Conservation (phyloP, 495 filamentous ascomycete species). For the Collariella sp. region DNA sequence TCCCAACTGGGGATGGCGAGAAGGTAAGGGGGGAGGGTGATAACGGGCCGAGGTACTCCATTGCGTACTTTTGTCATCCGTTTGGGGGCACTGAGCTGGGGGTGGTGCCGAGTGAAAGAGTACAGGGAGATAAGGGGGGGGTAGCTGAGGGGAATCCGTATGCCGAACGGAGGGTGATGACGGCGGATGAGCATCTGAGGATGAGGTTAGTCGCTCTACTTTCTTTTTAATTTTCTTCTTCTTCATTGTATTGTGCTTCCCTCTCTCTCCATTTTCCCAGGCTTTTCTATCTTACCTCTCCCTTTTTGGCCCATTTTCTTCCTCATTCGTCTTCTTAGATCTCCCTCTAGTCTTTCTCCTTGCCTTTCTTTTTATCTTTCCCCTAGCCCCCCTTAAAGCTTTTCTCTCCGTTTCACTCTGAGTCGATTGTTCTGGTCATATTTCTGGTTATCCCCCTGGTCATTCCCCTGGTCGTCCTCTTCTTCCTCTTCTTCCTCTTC, state of each 20-base stretch:
- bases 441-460: too few relatives aligned
- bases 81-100: slow-evolving; percentile 59
- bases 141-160: slow-evolving; percentile 33
- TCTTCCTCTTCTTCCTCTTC: too few relatives aligned
- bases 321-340: not conserved
- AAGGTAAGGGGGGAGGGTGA: slow-evolving; percentile 50
- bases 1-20: slow-evolving; percentile 38
- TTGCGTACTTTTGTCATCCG: slow-evolving; percentile 91
- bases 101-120: slow-evolving; percentile 61
- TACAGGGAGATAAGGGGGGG: slow-evolving; percentile 19
- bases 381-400: too few relatives aligned
- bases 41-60: slow-evolving; percentile 57
- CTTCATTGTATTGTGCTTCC: slow-evolving; percentile 47
- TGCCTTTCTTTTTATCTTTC: too few relatives aligned
- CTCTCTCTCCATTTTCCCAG: too few relatives aligned
- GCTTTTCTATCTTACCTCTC: too few relatives aligned
- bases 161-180: slow-evolving; percentile 53
- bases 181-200: slow-evolving; percentile 75
- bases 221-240: not conserved
- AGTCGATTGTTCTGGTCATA: too few relatives aligned
- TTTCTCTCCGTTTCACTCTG: too few relatives aligned
- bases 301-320: not conserved
- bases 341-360: too few relatives aligned
- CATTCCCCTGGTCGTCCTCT: too few relatives aligned
- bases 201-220: slow-evolving; percentile 28